Base-by-base conservation (phyloP, 805 yeast species). In the Pichia pseudocactophila region DNA sequence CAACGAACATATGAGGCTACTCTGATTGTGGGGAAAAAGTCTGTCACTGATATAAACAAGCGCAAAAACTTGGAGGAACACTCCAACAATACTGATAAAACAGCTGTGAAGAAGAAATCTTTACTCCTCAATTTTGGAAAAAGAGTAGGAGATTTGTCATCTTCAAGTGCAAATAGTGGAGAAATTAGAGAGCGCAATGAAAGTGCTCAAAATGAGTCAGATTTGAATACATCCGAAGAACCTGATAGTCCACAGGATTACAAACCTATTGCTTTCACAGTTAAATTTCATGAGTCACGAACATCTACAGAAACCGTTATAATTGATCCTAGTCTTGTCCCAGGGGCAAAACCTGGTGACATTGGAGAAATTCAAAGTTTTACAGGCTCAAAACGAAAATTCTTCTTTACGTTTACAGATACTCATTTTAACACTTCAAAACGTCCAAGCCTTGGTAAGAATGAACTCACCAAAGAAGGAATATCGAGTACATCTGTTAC, bases 271-370 rank as follows among this genome's bases (percentile, higher is more conserved):
- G 72, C 65, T 39, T 44, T 73, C 46, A 69, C 71, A 6, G 78
- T 63, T 12, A 52, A 55, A 69, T 71, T 84, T 51, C 97, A 89
- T 55, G 96, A 88, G 48, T 51, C 73, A 4, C 62, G 85, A 19
- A 66, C 72, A 0, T 74, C 79, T 1, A 34, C 64, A 1, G 79
- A 78, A 30, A 76, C 74, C 30, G 83, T 88, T 2, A 58, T 82
- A 36, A 54, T 88, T 2, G 89, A 86, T 54, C 60, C 78, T 16
- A 54, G 65, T 0, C 63, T 75, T 3, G 49, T 85, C 0, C 82
- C 85, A 0, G 82, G 81, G 1, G 74, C 84, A 1, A 65, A 66
- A 41, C 77, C 70, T n/a, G 96, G 95, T 15, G 85, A 82, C 53
- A 61, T 85, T 7, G 89, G 86, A 18, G 94, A 86, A 57, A 53